These are phyloP conservation scores for Mucor plumbeus DNA, from an alignment of 371 early-diverging fungal genomes.

Conservation along the genomic window DNA sequence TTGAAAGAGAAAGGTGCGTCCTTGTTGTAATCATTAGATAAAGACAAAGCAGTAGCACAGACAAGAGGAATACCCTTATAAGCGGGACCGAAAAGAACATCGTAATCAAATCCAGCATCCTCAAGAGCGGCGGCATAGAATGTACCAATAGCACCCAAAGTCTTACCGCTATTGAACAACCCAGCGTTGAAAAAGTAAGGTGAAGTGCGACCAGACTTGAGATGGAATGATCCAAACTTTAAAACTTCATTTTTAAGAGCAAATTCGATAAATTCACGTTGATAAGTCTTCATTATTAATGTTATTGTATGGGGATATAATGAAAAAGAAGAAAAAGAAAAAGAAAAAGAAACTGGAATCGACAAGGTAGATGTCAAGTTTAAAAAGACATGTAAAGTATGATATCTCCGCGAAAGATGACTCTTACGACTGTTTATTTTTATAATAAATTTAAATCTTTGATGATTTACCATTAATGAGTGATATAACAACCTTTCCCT, in stretches of 20 bases:
- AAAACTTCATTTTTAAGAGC: slow-evolving; percentile 84
- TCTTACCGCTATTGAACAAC: slow-evolving; percentile 88
- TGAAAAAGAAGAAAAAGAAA: slow-evolving; percentile 12
- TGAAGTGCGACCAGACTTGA: slow-evolving; percentile 92
- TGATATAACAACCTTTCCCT: slow-evolving; percentile 60
- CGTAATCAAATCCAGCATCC: slow-evolving; percentile 73
- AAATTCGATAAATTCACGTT: slow-evolving; percentile 93
- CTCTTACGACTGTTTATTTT: slow-evolving; percentile 16
- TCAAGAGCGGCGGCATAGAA: slow-evolving; percentile 89
- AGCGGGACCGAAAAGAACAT: slow-evolving; percentile 96
- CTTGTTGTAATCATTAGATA: slow-evolving; percentile 61
- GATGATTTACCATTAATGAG: slow-evolving; percentile 21
- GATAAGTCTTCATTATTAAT: slow-evolving; percentile 79
- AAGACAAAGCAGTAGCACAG: slow-evolving; percentile 78
- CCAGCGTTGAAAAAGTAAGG: slow-evolving; percentile 99
- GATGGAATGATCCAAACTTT: slow-evolving; percentile 88
- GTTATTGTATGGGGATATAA: slow-evolving; percentile 11
- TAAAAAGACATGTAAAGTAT: background rate
- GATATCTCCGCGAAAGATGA: slow-evolving; percentile 12
- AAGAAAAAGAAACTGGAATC: slow-evolving; percentile 11
- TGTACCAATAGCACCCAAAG: slow-evolving; percentile 82
- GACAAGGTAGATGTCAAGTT: slow-evolving; percentile 14
- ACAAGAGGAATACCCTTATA: slow-evolving; percentile 98
- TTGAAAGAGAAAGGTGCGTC: slow-evolving; percentile 92
- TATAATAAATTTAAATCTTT: slow-evolving; percentile 25